These are phyloP conservation scores for Isabelozyma gotoi DNA, from an alignment of 805 yeast species.

Conservation along the genomic window DNA sequence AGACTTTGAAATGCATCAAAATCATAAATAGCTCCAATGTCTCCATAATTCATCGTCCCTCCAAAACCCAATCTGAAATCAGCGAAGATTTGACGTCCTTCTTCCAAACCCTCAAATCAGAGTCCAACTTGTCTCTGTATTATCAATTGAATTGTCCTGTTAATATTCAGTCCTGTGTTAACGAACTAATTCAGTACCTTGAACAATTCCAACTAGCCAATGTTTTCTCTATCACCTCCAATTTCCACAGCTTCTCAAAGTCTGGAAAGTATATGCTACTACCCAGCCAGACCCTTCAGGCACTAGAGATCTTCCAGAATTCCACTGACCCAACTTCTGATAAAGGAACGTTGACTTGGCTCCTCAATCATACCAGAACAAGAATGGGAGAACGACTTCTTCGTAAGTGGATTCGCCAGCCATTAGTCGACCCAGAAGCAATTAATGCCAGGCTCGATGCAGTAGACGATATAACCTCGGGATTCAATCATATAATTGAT, in stretches of 20 bases:
- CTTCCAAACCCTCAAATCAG: constrained; percentile 20
- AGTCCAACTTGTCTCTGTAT: constrained; percentile 12
- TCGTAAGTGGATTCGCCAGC: constrained; percentile 71
- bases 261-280: constrained; percentile 52
- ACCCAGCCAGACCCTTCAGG: constrained; percentile 63
- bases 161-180: constrained; percentile 35
- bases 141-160: constrained; percentile 18
- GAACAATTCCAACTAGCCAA: constrained; percentile 60
- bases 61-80: constrained; percentile 4
- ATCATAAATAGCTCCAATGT: constrained; percentile 13
- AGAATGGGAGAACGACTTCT: constrained; percentile 70
- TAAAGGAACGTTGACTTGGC: constrained; percentile 76
- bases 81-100: constrained; percentile 20
- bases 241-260: constrained; percentile 52
- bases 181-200: constrained; percentile 54
- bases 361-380: constrained; percentile 78
- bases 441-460: constrained; percentile 69
- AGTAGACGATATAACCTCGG: constrained; percentile 27
- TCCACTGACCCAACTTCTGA: constrained; percentile 49
- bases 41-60: constrained; percentile 5
- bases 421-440: constrained; percentile 53
- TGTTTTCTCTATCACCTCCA: constrained; percentile 52
- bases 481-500: constrained; percentile 34
- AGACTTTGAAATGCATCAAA: constrained; percentile 20
- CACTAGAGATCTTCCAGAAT: constrained; percentile 74